Conservation (phyloP, 2,329 filamentous ascomycete species). For the Uncinocarpus reesii region DNA sequence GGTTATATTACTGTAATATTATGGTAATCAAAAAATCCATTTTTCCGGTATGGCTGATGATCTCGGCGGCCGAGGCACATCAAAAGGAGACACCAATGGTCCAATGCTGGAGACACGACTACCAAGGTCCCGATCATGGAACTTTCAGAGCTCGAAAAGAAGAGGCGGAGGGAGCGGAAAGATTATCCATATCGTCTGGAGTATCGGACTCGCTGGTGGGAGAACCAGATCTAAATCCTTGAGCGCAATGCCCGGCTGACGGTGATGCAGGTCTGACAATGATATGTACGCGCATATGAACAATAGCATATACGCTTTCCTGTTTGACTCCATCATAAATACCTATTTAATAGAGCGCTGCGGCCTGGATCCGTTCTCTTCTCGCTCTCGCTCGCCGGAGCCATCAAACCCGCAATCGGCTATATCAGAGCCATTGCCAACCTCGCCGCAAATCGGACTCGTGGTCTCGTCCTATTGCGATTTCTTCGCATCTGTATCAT, state of each 20-base stretch:
- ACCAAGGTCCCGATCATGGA: slow-evolving; percentile 14
- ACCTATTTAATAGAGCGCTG: slow-evolving; percentile 74
- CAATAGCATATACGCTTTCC: slow-evolving; percentile 74
- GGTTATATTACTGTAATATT: no score
- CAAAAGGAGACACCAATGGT: no score
- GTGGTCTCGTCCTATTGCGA: slow-evolving; percentile 79
- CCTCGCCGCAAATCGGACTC: slow-evolving; percentile 60
- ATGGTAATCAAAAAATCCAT: no score
- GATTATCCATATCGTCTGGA: slow-evolving; percentile 73
- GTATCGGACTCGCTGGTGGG: slow-evolving; percentile 75
- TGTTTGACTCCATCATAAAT: slow-evolving; percentile 87
- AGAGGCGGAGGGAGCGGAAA: slow-evolving; percentile 48
- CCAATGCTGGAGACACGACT: no score
- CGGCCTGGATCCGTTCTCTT: slow-evolving; percentile 61
- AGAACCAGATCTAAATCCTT: no score
- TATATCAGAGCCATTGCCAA: neutral
- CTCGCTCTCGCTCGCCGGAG: slow-evolving; percentile 35
- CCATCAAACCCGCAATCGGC: slow-evolving; percentile 14
- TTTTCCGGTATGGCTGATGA: no score
- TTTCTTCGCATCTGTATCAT: slow-evolving; percentile 72
- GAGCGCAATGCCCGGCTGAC: neutral
- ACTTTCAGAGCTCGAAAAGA: slow-evolving; percentile 38
- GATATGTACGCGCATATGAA: slow-evolving; percentile 95
- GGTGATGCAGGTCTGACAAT: slow-evolving; percentile 62
- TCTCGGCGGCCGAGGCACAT: no score